Base-by-base conservation (phyloP, 2,329 filamentous ascomycete genomes). In the Fusarium sp. region DNA sequence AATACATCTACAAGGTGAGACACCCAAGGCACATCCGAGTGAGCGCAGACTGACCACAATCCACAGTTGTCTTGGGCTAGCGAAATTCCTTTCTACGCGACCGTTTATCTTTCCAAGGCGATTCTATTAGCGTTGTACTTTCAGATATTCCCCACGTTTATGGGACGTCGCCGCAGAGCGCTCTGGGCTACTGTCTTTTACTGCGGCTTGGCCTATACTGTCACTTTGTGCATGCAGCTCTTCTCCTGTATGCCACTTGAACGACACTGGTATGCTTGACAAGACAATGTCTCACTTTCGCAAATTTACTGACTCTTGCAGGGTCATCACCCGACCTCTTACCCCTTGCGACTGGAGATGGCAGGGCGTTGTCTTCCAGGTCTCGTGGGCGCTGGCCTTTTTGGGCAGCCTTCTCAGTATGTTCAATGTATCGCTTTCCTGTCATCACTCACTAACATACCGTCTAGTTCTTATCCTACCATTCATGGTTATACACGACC, bases 221-320 rank as follows among this genome's bases (percentile, higher is more conserved):
- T 24, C 11, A 70, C 67, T 0, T 4, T 70, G 18, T 52, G 46
- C 7, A 30, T 70, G 58, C 67, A 70, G 11, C 55, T 70, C 10
- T 63, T 70, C 25, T 69, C 68, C 24, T 70, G 68, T 25, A 53
- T 69, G 64, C 68, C 68, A 3, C 45, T 71, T 8, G 67, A 71
- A 13, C 52, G 54, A 14, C 54, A 70, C 14, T 70, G 67, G 67
- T 70, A 64, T 41, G 60, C 56, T 14, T 4, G 10, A 14, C 2
- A 16, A 14, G 7, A n/a, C 4, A 13, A 51, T 51, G 34, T 67
- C 52, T 37, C 18, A 24, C 10, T 4, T 9, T 4, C 7, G 9
- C 1, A 2, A 18, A 4, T n/a, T 29, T 20, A 6, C 42, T 70
- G 3, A 69, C 11, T 4, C 11, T 8, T 2, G 1, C 10, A 69